Conservation (phyloP, 2,329 filamentous ascomycete genomes). For the Uncinocarpus reesii region DNA sequence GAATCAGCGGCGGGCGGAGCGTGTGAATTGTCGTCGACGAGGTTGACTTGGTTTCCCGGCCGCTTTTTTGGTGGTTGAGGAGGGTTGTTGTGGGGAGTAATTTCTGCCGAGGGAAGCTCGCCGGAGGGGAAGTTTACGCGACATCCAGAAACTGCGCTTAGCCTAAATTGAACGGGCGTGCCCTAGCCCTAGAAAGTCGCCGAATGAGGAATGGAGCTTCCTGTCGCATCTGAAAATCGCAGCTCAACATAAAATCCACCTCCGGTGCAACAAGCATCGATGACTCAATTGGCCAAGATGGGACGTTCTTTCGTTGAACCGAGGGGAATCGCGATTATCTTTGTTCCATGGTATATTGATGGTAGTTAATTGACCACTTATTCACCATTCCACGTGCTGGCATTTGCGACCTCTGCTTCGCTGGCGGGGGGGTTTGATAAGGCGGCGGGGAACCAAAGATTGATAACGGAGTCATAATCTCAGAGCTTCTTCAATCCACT, state of each 20-base stretch:
- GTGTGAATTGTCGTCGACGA: slow-evolving; percentile 8
- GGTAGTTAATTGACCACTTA: no score
- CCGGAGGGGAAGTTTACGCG: slow-evolving; percentile 16
- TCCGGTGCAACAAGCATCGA: background rate
- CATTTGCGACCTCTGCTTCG: slow-evolving; percentile 5
- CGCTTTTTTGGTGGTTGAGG: slow-evolving; percentile 10
- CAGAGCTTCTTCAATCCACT: background rate
- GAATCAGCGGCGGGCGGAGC: slow-evolving; percentile 8
- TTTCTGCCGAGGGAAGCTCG: slow-evolving; percentile 17
- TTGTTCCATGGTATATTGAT: no score
- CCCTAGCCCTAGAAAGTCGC: slow-evolving; percentile 17
- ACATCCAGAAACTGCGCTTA: background rate
- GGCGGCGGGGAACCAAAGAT: slow-evolving; percentile 8
- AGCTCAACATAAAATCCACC: slow-evolving; percentile 1
- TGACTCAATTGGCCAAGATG: slow-evolving; percentile 1
- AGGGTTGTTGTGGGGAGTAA: slow-evolving; percentile 25
- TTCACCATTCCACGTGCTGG: slow-evolving; percentile 9
- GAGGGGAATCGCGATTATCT: background rate
- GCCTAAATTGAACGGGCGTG: slow-evolving; percentile 9
- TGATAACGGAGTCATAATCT: slow-evolving; percentile 7
- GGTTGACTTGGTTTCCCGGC: slow-evolving; percentile 3
- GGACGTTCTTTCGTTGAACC: background rate
- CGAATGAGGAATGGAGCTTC: background rate
- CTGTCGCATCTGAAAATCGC: background rate
- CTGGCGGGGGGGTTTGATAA: background rate